Base-by-base conservation (phyloP, 2,329 filamentous ascomycete species). In the Nemania bipapillata region DNA sequence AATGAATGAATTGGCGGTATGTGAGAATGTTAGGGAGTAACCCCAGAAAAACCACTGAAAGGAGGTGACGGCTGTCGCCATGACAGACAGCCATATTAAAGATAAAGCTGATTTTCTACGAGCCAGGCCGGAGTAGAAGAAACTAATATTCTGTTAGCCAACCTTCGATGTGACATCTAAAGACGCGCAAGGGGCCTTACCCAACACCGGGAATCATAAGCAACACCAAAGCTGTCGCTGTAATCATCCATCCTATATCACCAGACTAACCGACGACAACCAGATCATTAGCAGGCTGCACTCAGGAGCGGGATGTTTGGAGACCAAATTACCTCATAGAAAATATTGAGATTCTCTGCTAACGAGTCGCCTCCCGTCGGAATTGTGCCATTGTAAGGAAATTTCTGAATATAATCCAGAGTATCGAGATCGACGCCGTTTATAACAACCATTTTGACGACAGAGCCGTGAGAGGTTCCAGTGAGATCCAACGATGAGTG, bases 1-100 rank as follows among this genome's bases (percentile, higher is more conserved):
- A 70, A 97, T 92, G 79, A 89, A 97, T 49, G 84, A 87, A 54
- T 90, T 90, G 28, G 91, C 91, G 1, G 86, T 85, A 80, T 95
- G 92, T 17, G 92, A 96, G 79, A 94, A 96, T 55, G 92, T 89
- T 11, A 96, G 82, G 4, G 91, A 94, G 79, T 93, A 96, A 47
- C 92, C 92, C 92, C 92, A 96, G 85, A 96, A 93, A 84, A 97
- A 97, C 94, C 94, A 97, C 80, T 97, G 93, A 81, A 97, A 96
- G 28, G 90, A 91, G 40, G 93, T 90, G 58, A 97, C 91, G 12
- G 91, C 93, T 0, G 90, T 89, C 22, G 93, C 88, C 92, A 97
- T 96, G 77, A 96, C 85, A 3, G 92, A 95, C 26, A 97, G 89
- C 93, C 93, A 97, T 80, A 97, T 93, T 69, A 97, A 84, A 24